Percentiles rank a stretch among this genome's conserved stretches.
Evolutionary conservation across 257 asterid species (phyloP).

Genomic region (Knoxia roxburghii): DNA sequence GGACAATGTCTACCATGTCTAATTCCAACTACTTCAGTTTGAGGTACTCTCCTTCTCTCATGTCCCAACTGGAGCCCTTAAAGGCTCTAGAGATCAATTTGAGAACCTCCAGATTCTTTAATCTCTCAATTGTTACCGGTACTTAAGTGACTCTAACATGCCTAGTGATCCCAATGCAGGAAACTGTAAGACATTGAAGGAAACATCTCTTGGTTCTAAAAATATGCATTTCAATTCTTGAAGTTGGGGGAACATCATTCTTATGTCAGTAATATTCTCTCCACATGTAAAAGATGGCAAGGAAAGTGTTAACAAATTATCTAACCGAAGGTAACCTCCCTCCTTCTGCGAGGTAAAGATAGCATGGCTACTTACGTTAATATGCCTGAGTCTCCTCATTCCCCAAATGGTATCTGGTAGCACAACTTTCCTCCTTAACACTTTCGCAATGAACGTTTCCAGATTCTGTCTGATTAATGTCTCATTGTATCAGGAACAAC

Average conservation of each 20-base stretch:
- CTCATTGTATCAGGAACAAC: no score
- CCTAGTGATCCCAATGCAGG: not conserved
- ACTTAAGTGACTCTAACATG: not conserved
- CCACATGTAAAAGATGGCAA: not conserved
- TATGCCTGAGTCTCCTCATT: no score
- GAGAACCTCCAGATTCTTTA: not conserved
- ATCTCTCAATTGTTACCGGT: not conserved
- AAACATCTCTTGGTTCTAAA: not conserved
- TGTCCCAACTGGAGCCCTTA: not conserved
- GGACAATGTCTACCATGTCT: not conserved
- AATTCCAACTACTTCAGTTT: not conserved
- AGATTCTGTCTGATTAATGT: no score
- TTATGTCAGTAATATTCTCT: not conserved
- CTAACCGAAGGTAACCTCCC: not conserved
- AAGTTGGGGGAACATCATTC: not conserved
- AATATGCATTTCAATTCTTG: not conserved
- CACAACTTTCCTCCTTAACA: no score
- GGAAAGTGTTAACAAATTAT: not conserved
- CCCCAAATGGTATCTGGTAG: no score
- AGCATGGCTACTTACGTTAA: no score
- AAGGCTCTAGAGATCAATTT: not conserved
- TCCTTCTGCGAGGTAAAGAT: no score
- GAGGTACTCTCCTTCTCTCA: not conserved
- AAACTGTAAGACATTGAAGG: not conserved
- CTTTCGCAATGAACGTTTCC: no score